phyloP scores from a whole-genome alignment of 1,139 yeast species.

The Scheffersomyces quercinus region DNA sequence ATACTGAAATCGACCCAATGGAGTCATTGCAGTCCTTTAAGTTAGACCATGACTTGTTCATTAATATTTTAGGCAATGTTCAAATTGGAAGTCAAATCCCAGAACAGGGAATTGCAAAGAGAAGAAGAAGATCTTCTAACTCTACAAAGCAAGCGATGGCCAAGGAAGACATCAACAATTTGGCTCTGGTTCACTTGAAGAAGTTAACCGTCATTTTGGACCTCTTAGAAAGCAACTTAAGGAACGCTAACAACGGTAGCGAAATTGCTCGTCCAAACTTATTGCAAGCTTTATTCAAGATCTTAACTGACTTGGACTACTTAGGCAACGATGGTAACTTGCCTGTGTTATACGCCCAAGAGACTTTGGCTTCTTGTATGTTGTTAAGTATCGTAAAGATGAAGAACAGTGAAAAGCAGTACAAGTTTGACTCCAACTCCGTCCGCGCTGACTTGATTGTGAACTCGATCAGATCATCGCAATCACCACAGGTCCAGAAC shows the following conservation, averaged over 20 bases:
- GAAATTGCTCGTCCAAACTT: conserved; percentile 47
- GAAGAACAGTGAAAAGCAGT: conserved; percentile 22
- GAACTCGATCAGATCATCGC: conserved; percentile 83
- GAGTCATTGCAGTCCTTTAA: conserved; percentile 50
- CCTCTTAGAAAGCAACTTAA: conserved; percentile 58
- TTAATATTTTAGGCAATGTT: conserved; percentile 50
- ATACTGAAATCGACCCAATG: conserved; percentile 52
- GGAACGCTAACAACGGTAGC: conserved; percentile 12
- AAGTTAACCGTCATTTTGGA: conserved; percentile 81
- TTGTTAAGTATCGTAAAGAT: conserved; percentile 62
- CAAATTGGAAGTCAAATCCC: conserved; percentile 47
- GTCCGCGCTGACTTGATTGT: conserved; percentile 89
- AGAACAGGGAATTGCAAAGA: conserved; percentile 56
- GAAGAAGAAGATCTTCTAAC: conserved; percentile 80
- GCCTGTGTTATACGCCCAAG: conserved; percentile 90
- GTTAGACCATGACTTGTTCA: conserved; percentile 48
- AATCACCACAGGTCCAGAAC: conserved; percentile 94
- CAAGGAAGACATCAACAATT: conserved; percentile 62
- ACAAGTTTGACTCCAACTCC: conserved; percentile 58
- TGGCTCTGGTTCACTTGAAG: conserved; percentile 77
- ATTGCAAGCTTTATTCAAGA: conserved; percentile 60
- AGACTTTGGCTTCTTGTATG: conserved; percentile 86
- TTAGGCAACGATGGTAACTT: conserved; percentile 88
- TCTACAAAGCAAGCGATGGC: conserved; percentile 75
- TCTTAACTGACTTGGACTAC: conserved; percentile 82